These are phyloP conservation scores for Verticillium dahliae DNA, from an alignment of 2,329 filamentous ascomycete genomes.

Conservation along the genomic window DNA sequence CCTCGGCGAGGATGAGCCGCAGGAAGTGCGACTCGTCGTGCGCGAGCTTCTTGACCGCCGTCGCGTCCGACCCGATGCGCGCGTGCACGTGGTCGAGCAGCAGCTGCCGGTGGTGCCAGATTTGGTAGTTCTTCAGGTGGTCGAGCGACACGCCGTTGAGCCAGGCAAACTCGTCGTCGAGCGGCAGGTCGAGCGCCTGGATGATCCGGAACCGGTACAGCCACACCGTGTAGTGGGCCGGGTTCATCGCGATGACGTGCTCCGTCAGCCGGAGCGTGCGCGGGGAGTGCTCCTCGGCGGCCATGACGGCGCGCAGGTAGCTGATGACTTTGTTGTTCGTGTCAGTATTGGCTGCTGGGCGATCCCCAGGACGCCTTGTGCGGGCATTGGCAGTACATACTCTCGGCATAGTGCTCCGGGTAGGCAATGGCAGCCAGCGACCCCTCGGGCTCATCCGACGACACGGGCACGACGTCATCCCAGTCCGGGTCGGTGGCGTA, in stretches of 20 bases:
- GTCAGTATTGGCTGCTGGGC: not conserved
- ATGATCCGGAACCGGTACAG: slow-evolving; percentile 83
- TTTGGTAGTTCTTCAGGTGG: slow-evolving; percentile 97
- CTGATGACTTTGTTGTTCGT: slow-evolving; percentile 57
- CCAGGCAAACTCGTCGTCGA: slow-evolving; percentile 74
- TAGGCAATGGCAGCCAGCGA: slow-evolving; percentile 93
- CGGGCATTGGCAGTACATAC: slow-evolving; percentile 28
- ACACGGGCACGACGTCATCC: slow-evolving; percentile 79
- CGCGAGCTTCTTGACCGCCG: slow-evolving; percentile 51
- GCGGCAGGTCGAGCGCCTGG: slow-evolving; percentile 55
- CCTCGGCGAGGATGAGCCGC: slow-evolving; percentile 70
- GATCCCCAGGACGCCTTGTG: too few relatives aligned
- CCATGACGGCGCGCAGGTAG: slow-evolving; percentile 93
- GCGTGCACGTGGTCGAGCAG: slow-evolving; percentile 52
- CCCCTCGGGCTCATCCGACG: slow-evolving; percentile 73
- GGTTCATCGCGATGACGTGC: slow-evolving; percentile 86
- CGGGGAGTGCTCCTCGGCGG: slow-evolving; percentile 72
- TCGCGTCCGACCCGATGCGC: slow-evolving; percentile 50
- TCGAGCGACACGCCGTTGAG: slow-evolving; percentile 75
- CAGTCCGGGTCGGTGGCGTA: slow-evolving; percentile 68
- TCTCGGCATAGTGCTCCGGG: slow-evolving; percentile 78
- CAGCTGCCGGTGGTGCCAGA: slow-evolving; percentile 75
- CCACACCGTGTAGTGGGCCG: slow-evolving; percentile 98
- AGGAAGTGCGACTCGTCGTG: slow-evolving; percentile 70
- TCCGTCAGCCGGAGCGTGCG: slow-evolving; percentile 77